A percentile compares a stretch with the other conserved stretches of the same genome.
These are phyloP conservation scores for Penicillium occitanis DNA, from an alignment of 2,329 filamentous ascomycete species.

Conservation along the genomic window DNA sequence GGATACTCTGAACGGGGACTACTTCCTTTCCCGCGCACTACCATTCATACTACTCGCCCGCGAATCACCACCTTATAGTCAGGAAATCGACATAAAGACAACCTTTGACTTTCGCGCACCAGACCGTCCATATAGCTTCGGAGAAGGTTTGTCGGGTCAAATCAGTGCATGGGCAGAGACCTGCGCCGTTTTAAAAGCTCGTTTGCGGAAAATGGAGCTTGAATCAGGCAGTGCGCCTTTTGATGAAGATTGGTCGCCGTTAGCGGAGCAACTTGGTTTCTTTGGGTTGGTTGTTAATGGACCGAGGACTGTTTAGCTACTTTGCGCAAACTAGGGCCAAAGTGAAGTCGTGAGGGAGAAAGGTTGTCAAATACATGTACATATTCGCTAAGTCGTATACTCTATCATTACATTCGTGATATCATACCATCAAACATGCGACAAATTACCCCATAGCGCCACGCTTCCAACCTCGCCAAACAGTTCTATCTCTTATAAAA, in stretches of 20 bases:
- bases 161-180: constrained; percentile 45
- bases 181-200: constrained; percentile 36
- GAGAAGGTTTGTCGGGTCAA: constrained; percentile 42
- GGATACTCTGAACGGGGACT: constrained; percentile 31
- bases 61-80: constrained; percentile 39
- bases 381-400: neutral
- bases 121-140: constrained; percentile 41
- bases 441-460: neutral
- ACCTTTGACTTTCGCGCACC: constrained; percentile 40
- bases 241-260: constrained; percentile 23
- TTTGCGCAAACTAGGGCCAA: neutral
- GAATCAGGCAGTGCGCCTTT: constrained; percentile 10
- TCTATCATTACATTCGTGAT: neutral
- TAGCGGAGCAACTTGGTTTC: constrained; percentile 30
- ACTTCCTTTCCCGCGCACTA: constrained; percentile 40
- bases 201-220: constrained; percentile 37
- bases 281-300: constrained; percentile 34
- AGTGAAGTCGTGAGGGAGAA: neutral
- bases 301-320: constrained; percentile 15
- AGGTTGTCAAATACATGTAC: neutral
- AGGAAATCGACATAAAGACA: constrained; percentile 18
- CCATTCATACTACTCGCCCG: constrained; percentile 40
- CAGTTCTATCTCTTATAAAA: neutral
- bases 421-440: neutral
- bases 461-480: neutral